phyloP scores from a whole-genome alignment of 495 filamentous ascomycete species.

The Neurospora sp. region DNA sequence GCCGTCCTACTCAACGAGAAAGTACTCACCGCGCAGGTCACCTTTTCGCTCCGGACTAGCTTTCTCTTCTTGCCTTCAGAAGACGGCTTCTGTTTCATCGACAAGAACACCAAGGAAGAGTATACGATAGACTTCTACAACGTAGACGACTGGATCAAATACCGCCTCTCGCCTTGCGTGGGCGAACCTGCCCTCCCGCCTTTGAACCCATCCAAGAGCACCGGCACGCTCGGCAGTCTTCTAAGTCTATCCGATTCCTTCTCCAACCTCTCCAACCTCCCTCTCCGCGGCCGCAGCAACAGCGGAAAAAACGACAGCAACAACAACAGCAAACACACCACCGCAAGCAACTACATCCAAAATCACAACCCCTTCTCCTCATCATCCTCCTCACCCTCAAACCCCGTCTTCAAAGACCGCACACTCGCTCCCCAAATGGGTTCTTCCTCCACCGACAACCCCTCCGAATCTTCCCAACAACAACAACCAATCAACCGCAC shows the following conservation, averaged over 20 bases:
- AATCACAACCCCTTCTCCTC: neutral
- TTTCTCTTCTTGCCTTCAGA: constrained; percentile 73
- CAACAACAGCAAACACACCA: neutral
- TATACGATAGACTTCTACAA: constrained; percentile 83
- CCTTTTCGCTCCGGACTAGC: constrained; percentile 82
- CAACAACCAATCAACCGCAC: constrained; percentile 15
- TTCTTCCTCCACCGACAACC: constrained; percentile 25
- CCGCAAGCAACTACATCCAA: neutral
- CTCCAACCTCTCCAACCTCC: constrained; percentile 15
- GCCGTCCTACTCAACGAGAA: constrained; percentile 83
- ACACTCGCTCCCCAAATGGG: constrained; percentile 40
- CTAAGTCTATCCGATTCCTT: constrained; percentile 27
- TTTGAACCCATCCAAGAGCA: constrained; percentile 19
- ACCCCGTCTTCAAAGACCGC: constrained; percentile 27
- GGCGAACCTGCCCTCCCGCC: constrained; percentile 46
- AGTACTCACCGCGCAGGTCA: constrained; percentile 87
- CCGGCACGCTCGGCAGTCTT: constrained; percentile 26
- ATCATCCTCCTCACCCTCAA: neutral
- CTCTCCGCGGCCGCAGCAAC: constrained; percentile 18
- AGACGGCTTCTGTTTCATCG: constrained; percentile 79
- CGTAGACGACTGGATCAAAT: constrained; percentile 65
- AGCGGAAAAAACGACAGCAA: constrained; percentile 13
- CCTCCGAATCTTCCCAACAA: constrained; percentile 4
- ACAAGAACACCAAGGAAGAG: constrained; percentile 70
- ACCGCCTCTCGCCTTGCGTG: constrained; percentile 71